These are phyloP conservation scores for Cystobasidium ongulense DNA, from an alignment of 768 basidiomycete genomes.

Conservation along the genomic window DNA sequence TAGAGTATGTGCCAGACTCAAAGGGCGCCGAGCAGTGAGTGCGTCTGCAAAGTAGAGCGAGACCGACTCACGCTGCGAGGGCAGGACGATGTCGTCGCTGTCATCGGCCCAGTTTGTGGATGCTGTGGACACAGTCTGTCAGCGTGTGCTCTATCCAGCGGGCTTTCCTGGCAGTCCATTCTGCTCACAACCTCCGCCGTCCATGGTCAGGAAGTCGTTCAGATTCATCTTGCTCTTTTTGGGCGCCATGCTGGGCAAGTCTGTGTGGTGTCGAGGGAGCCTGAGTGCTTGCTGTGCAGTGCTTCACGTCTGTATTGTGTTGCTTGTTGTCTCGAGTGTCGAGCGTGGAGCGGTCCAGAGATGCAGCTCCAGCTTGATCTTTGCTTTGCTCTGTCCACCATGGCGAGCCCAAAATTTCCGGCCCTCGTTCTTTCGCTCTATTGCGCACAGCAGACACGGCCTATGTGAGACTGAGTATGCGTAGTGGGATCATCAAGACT, in stretches of 20 bases:
- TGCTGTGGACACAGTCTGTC: neutral
- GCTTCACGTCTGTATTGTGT: too few species aligned
- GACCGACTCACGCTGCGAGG: slow-evolving; percentile 75
- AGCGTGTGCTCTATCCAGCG: neutral
- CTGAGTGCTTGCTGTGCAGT: neutral
- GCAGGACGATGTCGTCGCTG: slow-evolving; percentile 67
- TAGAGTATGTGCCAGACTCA: too few species aligned
- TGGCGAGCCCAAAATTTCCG: neutral
- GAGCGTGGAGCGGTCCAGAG: too few species aligned
- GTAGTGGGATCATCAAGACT: too few species aligned
- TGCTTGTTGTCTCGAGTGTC: neutral
- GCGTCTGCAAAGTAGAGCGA: too few species aligned
- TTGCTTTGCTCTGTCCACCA: too few species aligned
- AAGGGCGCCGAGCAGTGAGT: too few species aligned
- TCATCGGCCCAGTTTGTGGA: slow-evolving; percentile 87
- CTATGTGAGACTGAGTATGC: too few species aligned
- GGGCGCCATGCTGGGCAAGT: slow-evolving; percentile 5
- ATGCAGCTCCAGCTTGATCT: too few species aligned
- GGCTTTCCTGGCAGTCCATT: neutral
- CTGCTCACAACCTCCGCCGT: neutral
- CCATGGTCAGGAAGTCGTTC: neutral
- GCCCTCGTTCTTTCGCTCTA: too few species aligned
- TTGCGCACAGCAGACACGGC: too few species aligned
- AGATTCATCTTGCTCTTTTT: slow-evolving; percentile 14
- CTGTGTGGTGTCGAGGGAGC: neutral